Evolutionary conservation across 140 eudicot genomes (phyloP).

Genomic region (Stevia rebaudiana): DNA sequence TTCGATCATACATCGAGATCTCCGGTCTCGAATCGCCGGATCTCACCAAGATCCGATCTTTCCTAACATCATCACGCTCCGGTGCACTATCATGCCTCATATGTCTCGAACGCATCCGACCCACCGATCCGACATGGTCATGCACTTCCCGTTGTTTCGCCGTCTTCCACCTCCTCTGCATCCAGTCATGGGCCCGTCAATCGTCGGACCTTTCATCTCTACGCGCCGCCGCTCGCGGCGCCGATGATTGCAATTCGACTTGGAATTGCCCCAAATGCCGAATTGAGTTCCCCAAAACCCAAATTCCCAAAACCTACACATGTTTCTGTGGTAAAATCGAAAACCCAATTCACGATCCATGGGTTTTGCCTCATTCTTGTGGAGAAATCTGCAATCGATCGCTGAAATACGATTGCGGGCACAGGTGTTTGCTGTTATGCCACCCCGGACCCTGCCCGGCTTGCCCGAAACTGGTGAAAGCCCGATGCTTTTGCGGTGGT

Average conservation of each 20-base stretch:
- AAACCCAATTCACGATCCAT: constrained; percentile 79
- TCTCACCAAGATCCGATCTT: constrained; percentile 82
- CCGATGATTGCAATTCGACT: constrained; percentile 26
- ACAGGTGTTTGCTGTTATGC: constrained; percentile 69
- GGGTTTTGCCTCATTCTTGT: constrained; percentile 97
- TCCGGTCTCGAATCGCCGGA: constrained; percentile 45
- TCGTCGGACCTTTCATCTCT: constrained; percentile 55
- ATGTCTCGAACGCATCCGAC: constrained; percentile 86
- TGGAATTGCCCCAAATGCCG: constrained; percentile 99
- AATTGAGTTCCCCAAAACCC: constrained; percentile 64
- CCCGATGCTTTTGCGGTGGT: constrained; percentile 73
- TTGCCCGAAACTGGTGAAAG: constrained; percentile 76
- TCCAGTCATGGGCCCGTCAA: constrained; percentile 95
- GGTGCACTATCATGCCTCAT: constrained; percentile 98
- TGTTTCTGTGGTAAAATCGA: constrained; percentile 83
- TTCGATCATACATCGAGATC: constrained; percentile 66
- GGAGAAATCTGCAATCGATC: constrained; percentile 73
- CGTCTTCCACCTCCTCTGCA: constrained; percentile 80
- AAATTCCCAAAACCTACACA: constrained; percentile 57
- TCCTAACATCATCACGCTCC: constrained; percentile 74
- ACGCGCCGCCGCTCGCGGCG: constrained; percentile 82
- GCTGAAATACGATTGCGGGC: constrained; percentile 70
- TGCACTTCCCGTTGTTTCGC: constrained; percentile 80
- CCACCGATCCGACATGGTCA: constrained; percentile 89
- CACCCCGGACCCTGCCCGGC: constrained; percentile 98